A percentile compares a stretch with the other conserved stretches of the same genome.
phyloP scores from a whole-genome alignment of 495 filamentous ascomycete species.

The Penicillium odoratum region DNA sequence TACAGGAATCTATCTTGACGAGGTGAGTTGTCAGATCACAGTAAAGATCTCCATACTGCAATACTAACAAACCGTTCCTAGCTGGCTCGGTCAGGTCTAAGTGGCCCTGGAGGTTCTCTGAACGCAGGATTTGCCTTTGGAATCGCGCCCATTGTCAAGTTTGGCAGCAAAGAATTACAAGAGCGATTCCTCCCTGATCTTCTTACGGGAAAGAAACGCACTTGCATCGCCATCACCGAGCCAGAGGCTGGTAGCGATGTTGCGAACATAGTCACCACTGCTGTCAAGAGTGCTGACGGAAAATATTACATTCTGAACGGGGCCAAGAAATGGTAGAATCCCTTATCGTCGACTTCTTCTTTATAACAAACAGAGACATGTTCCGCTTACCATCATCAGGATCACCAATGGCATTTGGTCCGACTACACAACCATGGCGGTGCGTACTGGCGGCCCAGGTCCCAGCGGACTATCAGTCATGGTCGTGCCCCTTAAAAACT shows the following conservation, averaged over 20 bases:
- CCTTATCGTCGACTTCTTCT: not conserved
- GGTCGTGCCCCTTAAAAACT: conserved; percentile 63
- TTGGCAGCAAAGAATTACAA: conserved; percentile 58
- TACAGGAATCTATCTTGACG: conserved; percentile 66
- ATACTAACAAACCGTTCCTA: conserved; percentile 18
- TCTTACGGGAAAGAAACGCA: conserved; percentile 62
- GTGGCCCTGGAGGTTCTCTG: conserved; percentile 58
- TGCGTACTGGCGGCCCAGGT: conserved; percentile 71
- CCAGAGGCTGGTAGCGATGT: conserved; percentile 73
- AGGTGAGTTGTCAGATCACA: conserved; percentile 34
- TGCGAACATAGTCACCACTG: conserved; percentile 66
- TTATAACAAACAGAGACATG: not conserved
- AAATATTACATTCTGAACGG: conserved; percentile 72
- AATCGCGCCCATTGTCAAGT: conserved; percentile 69
- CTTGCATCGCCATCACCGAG: conserved; percentile 79
- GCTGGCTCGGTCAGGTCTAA: conserved; percentile 63
- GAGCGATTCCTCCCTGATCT: conserved; percentile 65
- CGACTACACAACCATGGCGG: conserved; percentile 70
- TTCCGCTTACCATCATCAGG: conserved; percentile 28
- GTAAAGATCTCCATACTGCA: not conserved
- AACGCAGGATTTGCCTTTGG: conserved; percentile 72
- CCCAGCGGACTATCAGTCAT: conserved; percentile 62
- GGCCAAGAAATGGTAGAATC: conserved; percentile 68
- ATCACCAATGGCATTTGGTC: conserved; percentile 80
- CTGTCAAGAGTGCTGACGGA: conserved; percentile 60